Evolutionary conservation across 2,329 filamentous ascomycete species (phyloP).

Genomic region (Ophiocordyceps sinensis): DNA sequence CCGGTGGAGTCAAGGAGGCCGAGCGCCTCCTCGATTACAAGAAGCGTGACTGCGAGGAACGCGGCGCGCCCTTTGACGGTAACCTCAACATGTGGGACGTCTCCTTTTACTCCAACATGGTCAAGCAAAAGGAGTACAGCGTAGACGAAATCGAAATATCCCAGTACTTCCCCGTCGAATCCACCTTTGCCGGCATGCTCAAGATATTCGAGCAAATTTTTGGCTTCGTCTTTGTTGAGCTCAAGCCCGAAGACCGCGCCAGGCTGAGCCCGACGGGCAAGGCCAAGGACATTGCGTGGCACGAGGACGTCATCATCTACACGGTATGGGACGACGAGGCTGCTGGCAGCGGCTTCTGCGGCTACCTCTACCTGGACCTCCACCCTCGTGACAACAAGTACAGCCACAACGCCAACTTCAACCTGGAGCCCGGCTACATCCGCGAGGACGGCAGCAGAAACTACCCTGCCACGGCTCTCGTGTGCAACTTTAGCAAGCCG

Average conservation of each 20-base stretch:
- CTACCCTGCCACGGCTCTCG: slow-evolving; percentile 65
- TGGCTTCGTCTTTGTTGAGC: slow-evolving; percentile 62
- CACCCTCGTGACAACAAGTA: slow-evolving; percentile 74
- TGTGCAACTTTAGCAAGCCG: slow-evolving; percentile 78
- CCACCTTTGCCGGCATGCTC: slow-evolving; percentile 64
- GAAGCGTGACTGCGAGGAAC: slow-evolving; percentile 49
- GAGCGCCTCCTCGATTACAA: slow-evolving; percentile 59
- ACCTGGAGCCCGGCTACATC: slow-evolving; percentile 58
- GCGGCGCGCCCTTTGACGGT: slow-evolving; percentile 44
- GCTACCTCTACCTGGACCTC: slow-evolving; percentile 72
- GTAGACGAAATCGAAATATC: slow-evolving; percentile 69
- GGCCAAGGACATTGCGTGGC: slow-evolving; percentile 63
- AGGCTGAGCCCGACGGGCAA: slow-evolving; percentile 52
- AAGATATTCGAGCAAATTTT: slow-evolving; percentile 74
- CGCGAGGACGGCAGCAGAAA: slow-evolving; percentile 52
- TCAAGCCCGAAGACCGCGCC: slow-evolving; percentile 50
- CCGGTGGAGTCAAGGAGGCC: slow-evolving; percentile 58
- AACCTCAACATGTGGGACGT: slow-evolving; percentile 76
- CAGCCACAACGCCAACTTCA: slow-evolving; percentile 75
- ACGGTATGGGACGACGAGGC: slow-evolving; percentile 67
- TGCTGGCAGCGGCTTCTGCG: slow-evolving; percentile 59
- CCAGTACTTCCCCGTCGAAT: slow-evolving; percentile 68
- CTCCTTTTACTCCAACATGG: slow-evolving; percentile 64
- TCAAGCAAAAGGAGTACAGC: slow-evolving; percentile 67
- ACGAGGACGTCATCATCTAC: slow-evolving; percentile 70